phyloP scores from a whole-genome alignment of 345 rosid species.

The Draba incana region DNA sequence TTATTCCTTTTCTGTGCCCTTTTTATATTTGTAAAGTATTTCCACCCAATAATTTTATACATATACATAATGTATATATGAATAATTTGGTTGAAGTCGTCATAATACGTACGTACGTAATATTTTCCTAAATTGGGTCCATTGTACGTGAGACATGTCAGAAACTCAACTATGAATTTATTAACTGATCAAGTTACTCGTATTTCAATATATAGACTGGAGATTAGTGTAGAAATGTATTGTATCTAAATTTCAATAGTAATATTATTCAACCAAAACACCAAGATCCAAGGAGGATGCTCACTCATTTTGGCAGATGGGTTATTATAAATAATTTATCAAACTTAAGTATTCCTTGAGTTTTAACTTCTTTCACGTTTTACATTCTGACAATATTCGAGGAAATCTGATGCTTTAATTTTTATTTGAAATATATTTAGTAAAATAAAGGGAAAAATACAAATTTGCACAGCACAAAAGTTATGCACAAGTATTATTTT shows the following conservation, averaged over 20 bases:
- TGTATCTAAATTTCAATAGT: constrained; percentile 8
- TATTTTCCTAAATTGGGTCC: neutral
- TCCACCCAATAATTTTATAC: too few species aligned
- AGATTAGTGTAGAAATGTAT: constrained; percentile 8
- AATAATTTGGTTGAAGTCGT: neutral
- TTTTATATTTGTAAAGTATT: too few species aligned
- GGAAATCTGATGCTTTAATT: constrained; percentile 25
- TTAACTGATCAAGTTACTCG: neutral
- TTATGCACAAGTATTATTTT: constrained; percentile 1
- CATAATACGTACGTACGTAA: neutral
- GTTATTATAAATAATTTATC: constrained; percentile 8
- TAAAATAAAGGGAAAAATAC: constrained; percentile 32
- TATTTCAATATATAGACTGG: neutral
- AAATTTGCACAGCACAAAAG: constrained; percentile 44
- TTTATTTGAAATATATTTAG: constrained; percentile 1
- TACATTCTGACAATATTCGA: constrained; percentile 44
- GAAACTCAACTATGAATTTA: constrained; percentile 7
- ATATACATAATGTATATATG: too few species aligned
- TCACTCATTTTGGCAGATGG: constrained; percentile 21
- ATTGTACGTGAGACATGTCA: neutral
- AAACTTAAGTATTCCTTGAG: constrained; percentile 17
- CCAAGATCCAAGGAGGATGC: constrained; percentile 37
- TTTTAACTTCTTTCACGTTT: constrained; percentile 34
- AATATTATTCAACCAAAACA: constrained; percentile 34
- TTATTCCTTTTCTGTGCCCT: too few species aligned